Conservation (phyloP, 2,329 filamentous ascomycete species). For the Pyrenophora tritici-repentis region DNA sequence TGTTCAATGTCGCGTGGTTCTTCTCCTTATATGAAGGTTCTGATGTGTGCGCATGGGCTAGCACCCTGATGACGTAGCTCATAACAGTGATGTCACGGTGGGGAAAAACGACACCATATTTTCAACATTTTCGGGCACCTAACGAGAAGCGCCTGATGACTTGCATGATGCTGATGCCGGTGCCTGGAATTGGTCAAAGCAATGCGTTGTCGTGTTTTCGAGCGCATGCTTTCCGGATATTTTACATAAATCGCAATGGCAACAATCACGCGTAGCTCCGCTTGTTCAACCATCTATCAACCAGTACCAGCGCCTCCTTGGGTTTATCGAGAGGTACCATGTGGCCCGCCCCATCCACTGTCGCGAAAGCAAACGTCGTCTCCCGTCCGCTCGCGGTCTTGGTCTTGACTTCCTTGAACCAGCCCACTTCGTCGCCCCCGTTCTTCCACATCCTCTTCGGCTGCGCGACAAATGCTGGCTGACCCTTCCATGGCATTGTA, state of each 20-base stretch:
- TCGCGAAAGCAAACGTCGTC: slow-evolving; percentile 43
- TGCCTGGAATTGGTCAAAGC: background rate
- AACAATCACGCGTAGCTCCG: slow-evolving; percentile 34
- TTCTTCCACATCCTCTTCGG: slow-evolving; percentile 33
- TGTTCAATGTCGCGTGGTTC: slow-evolving; percentile 1
- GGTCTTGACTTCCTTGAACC: slow-evolving; percentile 44
- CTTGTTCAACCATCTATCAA: slow-evolving; percentile 36
- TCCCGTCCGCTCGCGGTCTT: slow-evolving; percentile 33
- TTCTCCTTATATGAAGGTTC: slow-evolving; percentile 17
- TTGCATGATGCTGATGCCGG: slow-evolving; percentile 8
- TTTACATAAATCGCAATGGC: slow-evolving; percentile 1
- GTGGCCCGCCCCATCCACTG: slow-evolving; percentile 51
- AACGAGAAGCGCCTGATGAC: slow-evolving; percentile 17
- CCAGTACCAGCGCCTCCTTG: slow-evolving; percentile 36
- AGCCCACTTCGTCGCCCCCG: slow-evolving; percentile 34
- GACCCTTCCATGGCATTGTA: slow-evolving; percentile 52
- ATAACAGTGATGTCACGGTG: slow-evolving; percentile 32
- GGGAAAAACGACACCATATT: slow-evolving; percentile 26
- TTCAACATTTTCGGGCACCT: slow-evolving; percentile 11
- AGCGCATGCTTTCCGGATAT: background rate
- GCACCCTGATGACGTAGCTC: slow-evolving; percentile 28
- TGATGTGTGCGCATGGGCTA: slow-evolving; percentile 14
- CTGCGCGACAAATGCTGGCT: slow-evolving; percentile 50
- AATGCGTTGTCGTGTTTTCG: too few species aligned
- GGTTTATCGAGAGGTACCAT: slow-evolving; percentile 48